Conservation (phyloP, 2,329 filamentous ascomycete species). For the Fusarium pininemorale region DNA sequence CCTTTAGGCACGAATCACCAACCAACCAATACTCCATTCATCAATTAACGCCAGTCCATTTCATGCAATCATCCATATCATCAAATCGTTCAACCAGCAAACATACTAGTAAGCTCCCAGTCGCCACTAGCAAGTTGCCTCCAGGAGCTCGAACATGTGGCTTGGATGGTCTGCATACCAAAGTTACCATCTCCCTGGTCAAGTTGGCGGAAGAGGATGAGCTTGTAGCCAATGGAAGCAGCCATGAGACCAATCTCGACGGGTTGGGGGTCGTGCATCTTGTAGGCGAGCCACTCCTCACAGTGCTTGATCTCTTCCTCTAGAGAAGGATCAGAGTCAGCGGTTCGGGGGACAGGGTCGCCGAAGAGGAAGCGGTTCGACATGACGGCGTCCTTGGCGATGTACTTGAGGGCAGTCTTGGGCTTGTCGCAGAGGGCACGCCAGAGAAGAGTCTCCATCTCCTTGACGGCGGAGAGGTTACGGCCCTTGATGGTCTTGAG, state of each 20-base stretch:
- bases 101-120: slow-evolving; percentile 43
- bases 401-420: slow-evolving; percentile 41
- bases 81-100: slow-evolving; percentile 31
- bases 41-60: slow-evolving; percentile 22
- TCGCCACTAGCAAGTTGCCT: slow-evolving; percentile 42
- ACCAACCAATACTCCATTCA: slow-evolving; percentile 30
- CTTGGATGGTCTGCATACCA: slow-evolving; percentile 38
- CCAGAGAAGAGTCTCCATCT: slow-evolving; percentile 45
- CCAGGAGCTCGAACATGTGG: slow-evolving; percentile 43
- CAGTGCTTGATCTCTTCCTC: slow-evolving; percentile 42
- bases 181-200: slow-evolving; percentile 33
- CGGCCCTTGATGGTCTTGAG: slow-evolving; percentile 43
- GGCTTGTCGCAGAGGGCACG: slow-evolving; percentile 44
- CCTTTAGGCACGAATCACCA: slow-evolving; percentile 8
- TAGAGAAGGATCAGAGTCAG: slow-evolving; percentile 42
- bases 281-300: slow-evolving; percentile 43
- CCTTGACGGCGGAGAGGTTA: slow-evolving; percentile 40
- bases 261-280: slow-evolving; percentile 42
- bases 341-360: slow-evolving; percentile 33
- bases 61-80: slow-evolving; percentile 13
- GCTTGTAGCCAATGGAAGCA: slow-evolving; percentile 38
- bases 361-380: slow-evolving; percentile 44
- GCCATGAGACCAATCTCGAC: slow-evolving; percentile 44
- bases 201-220: slow-evolving; percentile 41
- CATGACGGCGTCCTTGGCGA: slow-evolving; percentile 42